Evolutionary conservation across 306 rosid genomes (phyloP), one percentile per base, ranked within the genome.

Genomic region (Elaeagnus macrophylla): DNA sequence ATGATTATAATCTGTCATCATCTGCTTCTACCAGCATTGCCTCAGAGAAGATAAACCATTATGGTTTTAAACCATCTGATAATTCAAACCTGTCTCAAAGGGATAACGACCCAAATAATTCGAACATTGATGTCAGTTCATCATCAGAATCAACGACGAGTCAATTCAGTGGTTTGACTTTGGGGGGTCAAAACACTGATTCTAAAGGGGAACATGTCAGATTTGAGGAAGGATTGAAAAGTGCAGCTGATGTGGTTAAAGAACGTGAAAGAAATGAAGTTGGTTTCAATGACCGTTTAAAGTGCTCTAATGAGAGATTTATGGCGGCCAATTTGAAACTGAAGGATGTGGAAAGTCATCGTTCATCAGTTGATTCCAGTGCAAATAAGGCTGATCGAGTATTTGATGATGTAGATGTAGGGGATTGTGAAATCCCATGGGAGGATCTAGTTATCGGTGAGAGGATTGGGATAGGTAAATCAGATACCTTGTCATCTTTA

Each of bases 351-450:
- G 86, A 83, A 68, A 78, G 81, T 61, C 54, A 77, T 56, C 78
- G 71, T 75, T 68, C 76, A 12, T 74, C 78, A 12, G 56, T 82
- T 51, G 80, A 73, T 67, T 77, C 80, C 59, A 54, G 60, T 43
- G 43, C 75, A 53, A 87, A 66, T 61, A 87, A 82, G 80, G 67
- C 66, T 52, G 94, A 78, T 67, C 76, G 73, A 71, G 78, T 84
- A 61, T 81, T 84, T 77, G 96, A 93, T 51, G 96, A 87, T 66
- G 96, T 81, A 56, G 95, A 87, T 62, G 96, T 93, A 14, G 84
- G 95, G 55, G 85, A 93, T 76, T 78, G 95, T 59, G 99, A 93
- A 81, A 82, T 93, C 69, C 87, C 82, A 9, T 93, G 99, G 99
- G 99, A 87, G 65, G 89, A 87, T 68, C 87, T 93, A 64, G 77